Base-by-base conservation (phyloP, 345 rosid genomes). In the Cardamine chenopodiifolia region DNA sequence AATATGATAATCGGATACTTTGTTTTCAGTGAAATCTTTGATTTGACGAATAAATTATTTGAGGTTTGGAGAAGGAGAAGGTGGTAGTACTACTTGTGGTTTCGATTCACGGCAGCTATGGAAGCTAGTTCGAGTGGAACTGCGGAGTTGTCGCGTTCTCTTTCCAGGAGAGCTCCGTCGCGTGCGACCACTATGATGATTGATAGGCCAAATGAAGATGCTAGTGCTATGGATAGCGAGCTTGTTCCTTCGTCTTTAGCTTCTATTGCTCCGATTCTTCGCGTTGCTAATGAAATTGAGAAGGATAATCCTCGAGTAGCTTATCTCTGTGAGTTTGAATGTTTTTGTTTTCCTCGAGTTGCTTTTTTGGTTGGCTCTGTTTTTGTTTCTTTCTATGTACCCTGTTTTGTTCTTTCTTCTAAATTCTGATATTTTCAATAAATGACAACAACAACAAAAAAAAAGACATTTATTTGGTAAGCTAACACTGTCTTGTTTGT, bases 261-360 rank as follows among this genome's bases (percentile, higher is more conserved):
- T 23, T 42, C 57, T 32, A 81, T 90, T 62, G 90, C 80, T 61
- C 96, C 94, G 0, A 85, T 90, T 82, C 98, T 96, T 52, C 96
- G 99, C 11, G 99, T 90, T 3, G 99, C 99, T 55, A 96, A 92
- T 71, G 99, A 90, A 78, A 82, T 96, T 44, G 86, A 96, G 78
- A 22, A 76, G 67, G 93, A 92, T 4, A 92, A 96, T 71, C 86
- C 86, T 3, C 83, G 99, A 50, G 98, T 96, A 13, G 98, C 97
- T 7, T 89, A 92, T 84, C 90, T 96, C 64, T 92, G 99, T 96
- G 66, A 78, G 87, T 71, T 42, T 40, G 0, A 0, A 12, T 39
- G n/a, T n/a, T 13, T 12, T 39, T 39, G 11, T 32, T 28, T 28
- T 28, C n/a, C n/a, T n/a, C n/a, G n/a, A n/a, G n/a, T 28, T 5